phyloP scores from a whole-genome alignment of 495 filamentous ascomycete species.

The Penicillium tannophilum region DNA sequence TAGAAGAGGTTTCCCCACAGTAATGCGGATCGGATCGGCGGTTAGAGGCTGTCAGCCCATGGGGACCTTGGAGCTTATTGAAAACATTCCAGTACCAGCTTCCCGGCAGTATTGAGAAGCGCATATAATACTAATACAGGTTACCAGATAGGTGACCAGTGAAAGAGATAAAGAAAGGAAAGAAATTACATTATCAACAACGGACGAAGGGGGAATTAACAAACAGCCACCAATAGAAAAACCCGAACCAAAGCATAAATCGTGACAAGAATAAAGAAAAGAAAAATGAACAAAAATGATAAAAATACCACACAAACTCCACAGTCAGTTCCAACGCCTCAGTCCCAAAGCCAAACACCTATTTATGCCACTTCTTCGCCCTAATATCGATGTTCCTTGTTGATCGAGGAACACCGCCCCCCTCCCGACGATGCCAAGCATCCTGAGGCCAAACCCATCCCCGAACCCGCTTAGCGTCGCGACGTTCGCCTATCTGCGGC shows the following conservation, averaged over 20 bases:
- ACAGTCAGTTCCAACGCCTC: background rate
- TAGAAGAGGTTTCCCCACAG: slow-evolving; percentile 9
- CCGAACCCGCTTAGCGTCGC: slow-evolving; percentile 76
- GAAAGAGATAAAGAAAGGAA: background rate
- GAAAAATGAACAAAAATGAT: slow-evolving; percentile 1
- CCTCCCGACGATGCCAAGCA: slow-evolving; percentile 59
- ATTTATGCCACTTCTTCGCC: slow-evolving; percentile 44
- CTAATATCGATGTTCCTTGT: slow-evolving; percentile 24
- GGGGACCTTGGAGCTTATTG: slow-evolving; percentile 31
- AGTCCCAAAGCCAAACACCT: slow-evolving; percentile 13
- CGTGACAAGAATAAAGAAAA: slow-evolving; percentile 5
- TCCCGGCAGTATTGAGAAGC: too few relatives aligned
- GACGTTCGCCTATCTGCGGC: slow-evolving; percentile 77
- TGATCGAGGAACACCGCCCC: slow-evolving; percentile 33
- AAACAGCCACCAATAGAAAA: slow-evolving; percentile 13
- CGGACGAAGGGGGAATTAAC: slow-evolving; percentile 21
- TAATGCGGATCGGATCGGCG: slow-evolving; percentile 6
- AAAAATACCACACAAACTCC: slow-evolving; percentile 2
- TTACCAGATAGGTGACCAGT: background rate
- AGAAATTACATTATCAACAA: slow-evolving; percentile 12
- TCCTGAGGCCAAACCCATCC: slow-evolving; percentile 89
- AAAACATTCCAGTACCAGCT: too few relatives aligned
- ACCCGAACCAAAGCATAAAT: slow-evolving; percentile 8
- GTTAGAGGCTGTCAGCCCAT: slow-evolving; percentile 10
- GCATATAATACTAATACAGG: background rate